Conservation (phyloP, 139 green algal genomes). For the Tetradesmus obliquus region DNA sequence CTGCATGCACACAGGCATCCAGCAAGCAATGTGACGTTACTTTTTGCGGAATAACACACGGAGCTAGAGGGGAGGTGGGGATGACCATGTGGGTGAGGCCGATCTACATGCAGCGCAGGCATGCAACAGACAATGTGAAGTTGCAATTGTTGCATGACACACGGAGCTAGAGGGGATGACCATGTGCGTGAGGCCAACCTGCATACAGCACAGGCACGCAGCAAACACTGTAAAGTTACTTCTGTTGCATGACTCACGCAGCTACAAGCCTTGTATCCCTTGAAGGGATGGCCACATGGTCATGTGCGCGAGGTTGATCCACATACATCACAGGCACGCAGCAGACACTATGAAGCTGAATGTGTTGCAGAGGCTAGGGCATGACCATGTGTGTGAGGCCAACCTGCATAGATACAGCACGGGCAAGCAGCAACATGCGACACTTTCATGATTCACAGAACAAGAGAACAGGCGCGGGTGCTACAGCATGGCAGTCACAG, state of each 20-base stretch:
- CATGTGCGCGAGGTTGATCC: not conserved
- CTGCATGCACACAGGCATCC: not conserved
- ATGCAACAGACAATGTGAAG: no score
- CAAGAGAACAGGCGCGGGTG: no score
- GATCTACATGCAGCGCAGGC: no score
- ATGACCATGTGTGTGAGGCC: slow-evolving; percentile 40
- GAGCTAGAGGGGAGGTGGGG: no score
- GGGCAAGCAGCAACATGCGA: not conserved
- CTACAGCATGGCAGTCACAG: no score
- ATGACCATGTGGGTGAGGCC: not conserved
- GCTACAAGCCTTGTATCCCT: no score
- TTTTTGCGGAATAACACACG: not conserved
- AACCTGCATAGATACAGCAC: not conserved
- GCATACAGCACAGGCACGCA: not conserved
- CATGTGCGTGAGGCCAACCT: slow-evolving; percentile 32
- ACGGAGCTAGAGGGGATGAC: not conserved
- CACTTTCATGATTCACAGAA: not conserved
- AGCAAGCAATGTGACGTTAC: not conserved
- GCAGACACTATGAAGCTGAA: no score
- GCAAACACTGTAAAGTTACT: not conserved
- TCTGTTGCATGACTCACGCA: no score
- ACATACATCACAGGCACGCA: no score
- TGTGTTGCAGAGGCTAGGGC: not conserved
- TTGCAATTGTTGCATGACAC: no score
- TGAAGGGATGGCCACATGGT: not conserved